Conservation (phyloP, 1,139 yeast genomes). For the Zygoascus sp. region DNA sequence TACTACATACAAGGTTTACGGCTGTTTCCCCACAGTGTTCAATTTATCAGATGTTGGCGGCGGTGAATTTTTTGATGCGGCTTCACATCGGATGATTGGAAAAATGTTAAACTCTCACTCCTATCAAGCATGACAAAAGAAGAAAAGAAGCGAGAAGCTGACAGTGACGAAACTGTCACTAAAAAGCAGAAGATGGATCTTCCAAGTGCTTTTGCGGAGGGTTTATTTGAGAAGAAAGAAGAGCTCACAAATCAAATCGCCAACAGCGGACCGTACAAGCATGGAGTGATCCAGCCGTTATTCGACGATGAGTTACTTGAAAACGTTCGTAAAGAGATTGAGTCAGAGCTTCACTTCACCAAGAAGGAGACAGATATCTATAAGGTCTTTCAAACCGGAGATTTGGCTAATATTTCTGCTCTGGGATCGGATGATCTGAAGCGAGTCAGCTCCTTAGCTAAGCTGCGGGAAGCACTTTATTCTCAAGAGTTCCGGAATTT, state of each 20-base stretch:
- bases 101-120: background rate
- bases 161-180: background rate
- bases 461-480: constrained; percentile 80
- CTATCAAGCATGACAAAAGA: background rate
- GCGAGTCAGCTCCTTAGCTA: constrained; percentile 66
- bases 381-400: constrained; percentile 92
- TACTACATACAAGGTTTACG: too few species aligned
- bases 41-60: background rate
- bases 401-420: constrained; percentile 87
- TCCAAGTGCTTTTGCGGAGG: constrained; percentile 7
- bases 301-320: constrained; percentile 73
- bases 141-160: background rate
- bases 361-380: constrained; percentile 96
- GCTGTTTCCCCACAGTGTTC: too few species aligned
- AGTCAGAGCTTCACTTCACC: constrained; percentile 80
- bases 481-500: constrained; percentile 79
- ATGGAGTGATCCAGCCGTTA: constrained; percentile 78
- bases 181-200: background rate
- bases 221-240: constrained; percentile 14
- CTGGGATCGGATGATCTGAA: constrained; percentile 70
- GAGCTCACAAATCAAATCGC: constrained; percentile 28
- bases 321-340: constrained; percentile 77
- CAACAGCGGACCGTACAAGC: constrained; percentile 69
- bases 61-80: background rate
- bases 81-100: background rate